phyloP scores from a whole-genome alignment of 495 filamentous ascomycete genomes.

The Daldinia bambusicola region DNA sequence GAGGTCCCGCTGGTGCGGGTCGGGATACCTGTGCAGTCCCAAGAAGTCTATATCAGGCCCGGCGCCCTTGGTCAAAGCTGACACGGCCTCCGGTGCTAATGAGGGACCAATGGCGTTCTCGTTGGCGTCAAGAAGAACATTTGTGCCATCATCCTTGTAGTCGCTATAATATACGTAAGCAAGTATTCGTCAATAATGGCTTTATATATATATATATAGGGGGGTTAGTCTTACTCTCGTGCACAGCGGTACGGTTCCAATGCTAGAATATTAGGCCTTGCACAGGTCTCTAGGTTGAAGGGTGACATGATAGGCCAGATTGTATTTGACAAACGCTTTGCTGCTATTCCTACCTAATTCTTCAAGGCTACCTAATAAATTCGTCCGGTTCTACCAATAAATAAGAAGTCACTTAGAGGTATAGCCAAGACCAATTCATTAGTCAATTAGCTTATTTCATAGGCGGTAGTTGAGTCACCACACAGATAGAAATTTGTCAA shows the following conservation, averaged over 20 bases:
- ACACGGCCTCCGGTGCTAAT: conserved; percentile 45
- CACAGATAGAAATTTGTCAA: not conserved
- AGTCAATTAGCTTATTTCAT: not conserved
- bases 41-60: conserved; percentile 71
- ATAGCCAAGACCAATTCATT: not conserved
- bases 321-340: not conserved
- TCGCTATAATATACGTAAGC: conserved; percentile 68
- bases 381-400: not conserved
- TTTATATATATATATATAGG: not conserved
- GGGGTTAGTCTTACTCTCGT: conserved; percentile 71
- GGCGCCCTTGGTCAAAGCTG: conserved; percentile 35
- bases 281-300: conserved; percentile 83
- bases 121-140: conserved; percentile 96
- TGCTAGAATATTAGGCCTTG: conserved; percentile 82
- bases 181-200: conserved; percentile 31
- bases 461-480: conserved; percentile 10
- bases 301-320: conserved; percentile 52
- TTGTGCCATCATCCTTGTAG: conserved; percentile 98
- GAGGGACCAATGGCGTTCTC: conserved; percentile 95
- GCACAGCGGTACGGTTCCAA: conserved; percentile 87
- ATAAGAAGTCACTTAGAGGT: not conserved
- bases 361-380: not conserved
- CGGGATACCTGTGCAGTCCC: conserved; percentile 91
- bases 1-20: conserved; percentile 88
- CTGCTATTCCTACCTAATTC: conserved; percentile 6